Evolutionary conservation across 1,284 basidiomycete species (phyloP).

Genomic region (Mycosarcoma mackinlayi): DNA sequence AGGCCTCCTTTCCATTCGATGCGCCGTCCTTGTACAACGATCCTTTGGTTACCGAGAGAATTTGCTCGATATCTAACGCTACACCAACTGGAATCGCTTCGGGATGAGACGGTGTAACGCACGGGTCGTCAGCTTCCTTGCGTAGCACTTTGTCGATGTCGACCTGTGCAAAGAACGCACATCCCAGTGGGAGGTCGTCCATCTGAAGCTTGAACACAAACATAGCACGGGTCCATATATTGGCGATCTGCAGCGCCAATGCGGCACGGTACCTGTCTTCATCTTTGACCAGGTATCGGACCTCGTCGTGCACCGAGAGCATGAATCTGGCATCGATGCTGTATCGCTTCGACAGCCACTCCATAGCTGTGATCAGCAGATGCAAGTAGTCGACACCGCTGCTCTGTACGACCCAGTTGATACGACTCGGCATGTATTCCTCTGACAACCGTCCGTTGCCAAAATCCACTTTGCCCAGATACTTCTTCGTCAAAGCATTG

Average conservation of each 20-base stretch:
- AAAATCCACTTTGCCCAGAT: slow-evolving; percentile 74
- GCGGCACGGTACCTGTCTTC: slow-evolving; percentile 87
- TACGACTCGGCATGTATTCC: slow-evolving; percentile 93
- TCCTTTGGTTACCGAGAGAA: slow-evolving; percentile 72
- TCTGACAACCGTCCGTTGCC: slow-evolving; percentile 74
- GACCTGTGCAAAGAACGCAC: slow-evolving; percentile 94
- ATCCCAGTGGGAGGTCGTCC: slow-evolving; percentile 89
- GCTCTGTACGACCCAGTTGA: slow-evolving; percentile 99
- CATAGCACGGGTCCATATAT: slow-evolving; percentile 91
- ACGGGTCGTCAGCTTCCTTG: slow-evolving; percentile 96
- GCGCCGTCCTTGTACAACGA: slow-evolving; percentile 47
- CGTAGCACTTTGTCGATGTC: slow-evolving; percentile 90
- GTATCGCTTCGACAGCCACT: slow-evolving; percentile 84
- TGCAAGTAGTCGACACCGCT: slow-evolving; percentile 98
- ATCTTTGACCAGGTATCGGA: slow-evolving; percentile 90
- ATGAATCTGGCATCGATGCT: slow-evolving; percentile 91
- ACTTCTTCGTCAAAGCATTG: slow-evolving; percentile 86
- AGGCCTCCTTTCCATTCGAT: background rate
- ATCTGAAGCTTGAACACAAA: slow-evolving; percentile 94
- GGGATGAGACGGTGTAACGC: slow-evolving; percentile 92
- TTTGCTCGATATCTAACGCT: slow-evolving; percentile 78
- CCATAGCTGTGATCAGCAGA: slow-evolving; percentile 93
- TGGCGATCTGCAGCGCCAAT: slow-evolving; percentile 93
- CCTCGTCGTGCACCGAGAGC: slow-evolving; percentile 96
- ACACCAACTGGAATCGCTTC: slow-evolving; percentile 84